These are phyloP conservation scores for Didymella keratinophila DNA, from an alignment of 2,329 filamentous ascomycete species.

Conservation along the genomic window DNA sequence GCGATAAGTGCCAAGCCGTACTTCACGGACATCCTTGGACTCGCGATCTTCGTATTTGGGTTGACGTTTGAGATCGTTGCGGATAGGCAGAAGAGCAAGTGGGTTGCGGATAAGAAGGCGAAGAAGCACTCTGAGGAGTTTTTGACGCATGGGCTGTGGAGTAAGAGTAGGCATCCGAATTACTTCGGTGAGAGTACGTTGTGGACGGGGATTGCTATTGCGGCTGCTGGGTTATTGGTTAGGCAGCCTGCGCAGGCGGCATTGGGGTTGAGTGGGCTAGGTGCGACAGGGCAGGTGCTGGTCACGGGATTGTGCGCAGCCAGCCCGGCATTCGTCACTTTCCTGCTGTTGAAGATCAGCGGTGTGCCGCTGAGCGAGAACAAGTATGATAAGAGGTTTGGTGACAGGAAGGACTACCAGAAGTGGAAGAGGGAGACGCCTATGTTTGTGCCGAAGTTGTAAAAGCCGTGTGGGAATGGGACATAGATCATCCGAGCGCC, in stretches of 20 bases:
- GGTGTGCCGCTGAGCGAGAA: conserved; percentile 72
- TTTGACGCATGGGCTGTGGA: conserved; percentile 69
- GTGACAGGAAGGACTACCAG: conserved; percentile 70
- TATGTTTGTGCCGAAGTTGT: conserved; percentile 68
- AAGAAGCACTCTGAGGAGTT: conserved; percentile 75
- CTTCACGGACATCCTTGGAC: conserved; percentile 64
- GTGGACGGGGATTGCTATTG: conserved; percentile 72
- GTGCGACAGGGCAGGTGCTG: conserved; percentile 52
- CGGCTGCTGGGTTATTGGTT: conserved; percentile 65
- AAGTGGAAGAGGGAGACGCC: conserved; percentile 73
- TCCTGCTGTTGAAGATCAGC: conserved; percentile 69
- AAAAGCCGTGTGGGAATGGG: neutral
- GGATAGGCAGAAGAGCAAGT: conserved; percentile 69
- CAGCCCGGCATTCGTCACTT: conserved; percentile 70
- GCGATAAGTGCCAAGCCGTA: conserved; percentile 51
- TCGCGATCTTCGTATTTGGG: conserved; percentile 66
- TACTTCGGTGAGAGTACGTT: conserved; percentile 76
- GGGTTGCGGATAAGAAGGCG: conserved; percentile 66
- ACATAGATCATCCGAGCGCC: too few species aligned
- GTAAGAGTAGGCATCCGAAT: conserved; percentile 69
- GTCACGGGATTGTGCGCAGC: conserved; percentile 62
- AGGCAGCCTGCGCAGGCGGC: conserved; percentile 63
- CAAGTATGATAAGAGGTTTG: conserved; percentile 73
- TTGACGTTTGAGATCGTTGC: conserved; percentile 68
- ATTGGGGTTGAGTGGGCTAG: conserved; percentile 61